These are phyloP conservation scores for Hygrophorus russula DNA, from an alignment of 768 basidiomycete genomes.

Conservation along the genomic window DNA sequence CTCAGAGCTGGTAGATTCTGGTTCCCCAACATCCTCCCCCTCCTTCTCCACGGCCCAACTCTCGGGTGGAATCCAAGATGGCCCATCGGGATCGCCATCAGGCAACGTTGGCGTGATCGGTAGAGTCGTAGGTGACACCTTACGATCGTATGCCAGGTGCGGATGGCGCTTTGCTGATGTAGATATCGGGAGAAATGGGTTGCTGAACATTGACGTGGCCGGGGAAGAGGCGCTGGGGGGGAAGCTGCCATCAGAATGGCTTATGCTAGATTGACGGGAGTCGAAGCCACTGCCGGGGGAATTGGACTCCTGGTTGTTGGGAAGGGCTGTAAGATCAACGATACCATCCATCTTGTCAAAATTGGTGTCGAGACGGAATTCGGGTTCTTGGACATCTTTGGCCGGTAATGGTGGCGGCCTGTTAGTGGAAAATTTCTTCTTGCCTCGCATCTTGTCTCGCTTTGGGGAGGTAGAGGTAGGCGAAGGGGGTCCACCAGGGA, in stretches of 20 bases:
- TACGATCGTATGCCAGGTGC: constrained; percentile 18
- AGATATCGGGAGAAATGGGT: constrained; percentile 25
- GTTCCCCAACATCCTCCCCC: constrained; percentile 25
- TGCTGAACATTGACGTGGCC: constrained; percentile 22
- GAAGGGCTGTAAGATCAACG: constrained; percentile 35
- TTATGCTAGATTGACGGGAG: constrained; percentile 11
- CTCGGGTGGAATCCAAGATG: constrained; percentile 59
- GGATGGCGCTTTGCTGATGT: constrained; percentile 14
- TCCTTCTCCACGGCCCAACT: constrained; percentile 64
- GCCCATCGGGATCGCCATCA: constrained; percentile 10
- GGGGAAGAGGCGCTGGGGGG: constrained; percentile 15
- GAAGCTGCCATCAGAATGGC: constrained; percentile 20
- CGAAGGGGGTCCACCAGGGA: constrained; percentile 7
- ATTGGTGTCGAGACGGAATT: constrained; percentile 52
- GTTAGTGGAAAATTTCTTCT: constrained; percentile 22
- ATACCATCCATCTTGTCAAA: constrained; percentile 77
- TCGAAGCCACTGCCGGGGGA: constrained; percentile 35
- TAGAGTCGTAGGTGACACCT: constrained; percentile 43
- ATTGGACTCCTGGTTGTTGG: constrained; percentile 19
- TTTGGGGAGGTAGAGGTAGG: constrained; percentile 12
- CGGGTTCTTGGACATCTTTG: constrained; percentile 20
- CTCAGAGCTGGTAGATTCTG: constrained; percentile 32
- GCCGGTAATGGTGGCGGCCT: constrained; percentile 21
- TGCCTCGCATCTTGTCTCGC: constrained; percentile 21
- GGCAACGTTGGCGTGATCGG: constrained; percentile 4